A percentile compares a stretch with the other conserved stretches of the same genome.
These are phyloP conservation scores for Gossypium laxum DNA, from an alignment of 441 rosid genomes.

Conservation along the genomic window DNA sequence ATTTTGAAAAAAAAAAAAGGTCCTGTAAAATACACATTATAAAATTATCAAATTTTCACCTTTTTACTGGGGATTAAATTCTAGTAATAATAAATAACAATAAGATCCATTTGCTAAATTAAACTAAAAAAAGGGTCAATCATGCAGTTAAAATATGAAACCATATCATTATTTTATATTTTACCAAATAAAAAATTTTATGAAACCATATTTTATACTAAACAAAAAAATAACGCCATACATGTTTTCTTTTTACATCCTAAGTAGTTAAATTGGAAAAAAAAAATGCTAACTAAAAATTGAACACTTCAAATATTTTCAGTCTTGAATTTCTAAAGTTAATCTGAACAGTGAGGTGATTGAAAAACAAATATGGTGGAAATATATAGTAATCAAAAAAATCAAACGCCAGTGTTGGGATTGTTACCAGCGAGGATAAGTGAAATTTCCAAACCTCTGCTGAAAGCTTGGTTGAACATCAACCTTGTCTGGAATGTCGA, in stretches of 20 bases:
- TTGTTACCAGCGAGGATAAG: slow-evolving; percentile 95
- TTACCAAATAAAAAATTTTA: too few relatives aligned
- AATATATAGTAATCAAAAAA: neutral
- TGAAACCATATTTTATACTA: too few relatives aligned
- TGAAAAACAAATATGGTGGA: neutral
- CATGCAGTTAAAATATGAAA: too few relatives aligned
- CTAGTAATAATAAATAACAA: too few relatives aligned
- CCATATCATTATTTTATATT: too few relatives aligned
- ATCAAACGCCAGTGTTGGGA: slow-evolving; percentile 54
- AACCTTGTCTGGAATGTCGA: slow-evolving; percentile 96
- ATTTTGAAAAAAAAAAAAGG: too few relatives aligned
- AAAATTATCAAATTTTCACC: too few relatives aligned
- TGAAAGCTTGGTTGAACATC: slow-evolving; percentile 97
- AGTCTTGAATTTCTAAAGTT: neutral
- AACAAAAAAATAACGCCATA: neutral
- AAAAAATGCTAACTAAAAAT: neutral
- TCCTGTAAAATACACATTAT: too few relatives aligned
- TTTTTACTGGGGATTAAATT: too few relatives aligned
- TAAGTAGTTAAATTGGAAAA: neutral
- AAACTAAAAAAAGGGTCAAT: too few relatives aligned
- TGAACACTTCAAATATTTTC: neutral
- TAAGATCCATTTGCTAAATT: too few relatives aligned
- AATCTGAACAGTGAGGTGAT: neutral
- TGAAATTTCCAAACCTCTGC: slow-evolving; percentile 87
- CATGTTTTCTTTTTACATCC: neutral